phyloP scores from a whole-genome alignment of 2,329 filamentous ascomycete species.

The Diplodia corticola region DNA sequence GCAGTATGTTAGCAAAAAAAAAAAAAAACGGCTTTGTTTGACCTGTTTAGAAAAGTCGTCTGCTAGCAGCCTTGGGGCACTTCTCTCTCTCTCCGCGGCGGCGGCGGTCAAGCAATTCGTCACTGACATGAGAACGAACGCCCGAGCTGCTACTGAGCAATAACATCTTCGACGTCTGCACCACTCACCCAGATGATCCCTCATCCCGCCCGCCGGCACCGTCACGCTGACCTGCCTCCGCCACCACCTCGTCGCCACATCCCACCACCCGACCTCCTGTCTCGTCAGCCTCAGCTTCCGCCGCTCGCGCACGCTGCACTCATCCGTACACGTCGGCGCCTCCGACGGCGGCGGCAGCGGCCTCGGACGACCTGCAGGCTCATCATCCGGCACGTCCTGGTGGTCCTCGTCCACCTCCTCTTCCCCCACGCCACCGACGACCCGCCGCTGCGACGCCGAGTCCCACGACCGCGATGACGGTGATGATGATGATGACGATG shows the following conservation, averaged over 20 bases:
- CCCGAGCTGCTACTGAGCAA: too few species aligned
- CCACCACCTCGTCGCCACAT: constrained; percentile 49
- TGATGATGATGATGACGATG: not conserved
- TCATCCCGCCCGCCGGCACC: constrained; percentile 52
- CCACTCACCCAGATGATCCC: constrained; percentile 59
- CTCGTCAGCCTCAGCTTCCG: constrained; percentile 25
- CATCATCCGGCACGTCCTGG: too few species aligned
- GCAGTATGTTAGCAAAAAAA: too few species aligned
- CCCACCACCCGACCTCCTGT: constrained; percentile 37
- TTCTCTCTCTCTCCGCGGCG: not conserved
- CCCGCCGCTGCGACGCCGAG: too few species aligned
- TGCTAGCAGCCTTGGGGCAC: too few species aligned
- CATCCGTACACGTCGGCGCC: constrained; percentile 25
- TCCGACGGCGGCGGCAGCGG: not conserved
- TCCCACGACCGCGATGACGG: not conserved
- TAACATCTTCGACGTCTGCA: too few species aligned
- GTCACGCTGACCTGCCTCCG: constrained; percentile 50
- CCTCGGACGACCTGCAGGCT: not conserved
- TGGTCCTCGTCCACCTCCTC: too few species aligned
- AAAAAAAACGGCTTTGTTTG: too few species aligned
- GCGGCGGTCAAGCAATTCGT: too few species aligned
- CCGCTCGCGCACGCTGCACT: constrained; percentile 22
- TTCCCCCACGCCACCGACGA: too few species aligned
- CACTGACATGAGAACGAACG: constrained; percentile 20
- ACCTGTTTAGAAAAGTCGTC: too few species aligned